phyloP scores from a whole-genome alignment of 768 basidiomycete genomes.

The Lentinula edodes region DNA sequence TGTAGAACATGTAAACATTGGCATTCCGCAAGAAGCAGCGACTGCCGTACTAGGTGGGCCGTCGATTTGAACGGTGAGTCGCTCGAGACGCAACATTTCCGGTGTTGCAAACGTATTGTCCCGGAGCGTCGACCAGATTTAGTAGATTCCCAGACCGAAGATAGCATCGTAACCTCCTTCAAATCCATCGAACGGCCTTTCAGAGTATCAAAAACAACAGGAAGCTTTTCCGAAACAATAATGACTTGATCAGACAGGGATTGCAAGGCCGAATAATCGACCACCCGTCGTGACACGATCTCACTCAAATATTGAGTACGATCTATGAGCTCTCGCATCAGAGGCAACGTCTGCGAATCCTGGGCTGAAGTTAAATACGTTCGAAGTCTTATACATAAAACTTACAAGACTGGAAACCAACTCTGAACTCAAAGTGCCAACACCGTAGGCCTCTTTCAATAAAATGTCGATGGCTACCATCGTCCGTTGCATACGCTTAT shows the following conservation, averaged over 20 bases:
- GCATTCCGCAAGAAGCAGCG: not conserved
- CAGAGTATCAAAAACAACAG: slow-evolving; percentile 28
- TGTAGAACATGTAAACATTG: slow-evolving; percentile 13
- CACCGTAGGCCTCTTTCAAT: not conserved
- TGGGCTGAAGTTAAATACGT: not conserved
- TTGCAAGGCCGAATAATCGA: slow-evolving; percentile 66
- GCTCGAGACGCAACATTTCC: slow-evolving; percentile 15
- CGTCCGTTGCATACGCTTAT: not conserved
- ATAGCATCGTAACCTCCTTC: slow-evolving; percentile 45
- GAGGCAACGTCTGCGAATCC: not conserved
- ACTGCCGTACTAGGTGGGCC: slow-evolving; percentile 10
- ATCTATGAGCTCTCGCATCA: slow-evolving; percentile 24
- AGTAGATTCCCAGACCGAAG: slow-evolving; percentile 62
- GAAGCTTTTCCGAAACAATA: slow-evolving; percentile 28
- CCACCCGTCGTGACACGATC: slow-evolving; percentile 9
- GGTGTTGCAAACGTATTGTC: slow-evolving; percentile 14
- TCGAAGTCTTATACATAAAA: not conserved
- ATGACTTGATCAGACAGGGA: slow-evolving; percentile 52
- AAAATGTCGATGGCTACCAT: not conserved
- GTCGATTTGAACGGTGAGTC: slow-evolving; percentile 13
- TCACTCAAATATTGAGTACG: slow-evolving; percentile 36
- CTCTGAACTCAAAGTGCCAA: not conserved
- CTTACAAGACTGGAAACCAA: not conserved
- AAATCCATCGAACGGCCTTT: slow-evolving; percentile 31
- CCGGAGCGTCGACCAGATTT: slow-evolving; percentile 61